These are phyloP conservation scores for Sporothrix brasiliensis DNA, from an alignment of 2,329 filamentous ascomycete species.

Conservation along the genomic window DNA sequence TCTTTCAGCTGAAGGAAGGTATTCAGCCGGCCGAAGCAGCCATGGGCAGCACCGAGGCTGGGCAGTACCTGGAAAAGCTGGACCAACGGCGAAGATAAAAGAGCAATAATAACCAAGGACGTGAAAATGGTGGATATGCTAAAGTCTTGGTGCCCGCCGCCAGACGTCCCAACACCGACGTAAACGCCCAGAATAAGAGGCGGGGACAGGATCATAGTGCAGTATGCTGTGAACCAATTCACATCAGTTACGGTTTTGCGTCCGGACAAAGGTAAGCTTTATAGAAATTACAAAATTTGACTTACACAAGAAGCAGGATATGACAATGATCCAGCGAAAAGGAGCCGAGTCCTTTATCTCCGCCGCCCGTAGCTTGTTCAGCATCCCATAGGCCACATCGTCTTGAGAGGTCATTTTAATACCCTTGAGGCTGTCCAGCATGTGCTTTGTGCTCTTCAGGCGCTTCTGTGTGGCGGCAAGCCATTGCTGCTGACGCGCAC, in stretches of 20 bases:
- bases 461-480: constrained; percentile 18
- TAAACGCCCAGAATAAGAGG: constrained; percentile 8
- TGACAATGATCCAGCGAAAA: constrained; percentile 12
- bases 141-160: background rate
- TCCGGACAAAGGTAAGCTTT: background rate
- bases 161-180: background rate
- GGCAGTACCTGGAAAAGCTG: constrained; percentile 22
- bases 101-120: constrained; percentile 45
- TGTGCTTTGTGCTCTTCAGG: constrained; percentile 21
- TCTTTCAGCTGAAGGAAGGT: constrained; percentile 6
- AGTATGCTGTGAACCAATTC: background rate
- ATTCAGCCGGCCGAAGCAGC: constrained; percentile 1
- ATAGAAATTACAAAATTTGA: too few species aligned
- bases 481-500: constrained; percentile 19
- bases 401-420: constrained; percentile 23
- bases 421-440: constrained; percentile 26
- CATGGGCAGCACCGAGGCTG: constrained; percentile 24
- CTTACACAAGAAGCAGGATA: constrained; percentile 13
- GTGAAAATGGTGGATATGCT: constrained; percentile 39
- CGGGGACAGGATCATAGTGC: constrained; percentile 4
- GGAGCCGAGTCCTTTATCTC: constrained; percentile 4
- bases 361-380: background rate
- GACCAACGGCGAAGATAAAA: constrained; percentile 44
- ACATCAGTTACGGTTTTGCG: background rate
- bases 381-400: constrained; percentile 12